Base-by-base conservation (phyloP, 2,329 filamentous ascomycete species). In the Ilyonectria robusta region DNA sequence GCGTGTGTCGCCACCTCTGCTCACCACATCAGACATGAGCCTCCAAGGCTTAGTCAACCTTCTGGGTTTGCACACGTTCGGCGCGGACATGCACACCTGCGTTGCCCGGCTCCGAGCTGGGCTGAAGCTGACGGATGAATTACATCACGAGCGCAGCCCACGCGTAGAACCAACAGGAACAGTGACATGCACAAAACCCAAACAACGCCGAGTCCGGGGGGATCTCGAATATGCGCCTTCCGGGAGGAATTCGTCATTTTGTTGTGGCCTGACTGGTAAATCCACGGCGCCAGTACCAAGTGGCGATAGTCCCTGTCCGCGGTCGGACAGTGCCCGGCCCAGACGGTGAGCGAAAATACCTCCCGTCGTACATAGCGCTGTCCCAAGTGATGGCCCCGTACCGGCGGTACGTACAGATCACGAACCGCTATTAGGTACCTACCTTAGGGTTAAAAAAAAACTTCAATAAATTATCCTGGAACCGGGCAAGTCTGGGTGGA, bases 291-390 rank as follows among this genome's bases (percentile, higher is more conserved):
- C 33, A 59, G 33, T 26, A 35, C 48, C 19, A 11, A 48, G 50
- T 59, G 26, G 63, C 46, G 15, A 53, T 53, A 35, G 31, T 19
- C 37, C 70, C 66, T 62, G 61, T 57, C 29, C 42, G 57, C n/a
- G 31, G 44, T 55, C 60, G 65, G 71, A 62, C 40, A 21, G 69
- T 69, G 71, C 69, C 67, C 69, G 59, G 54, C 44, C 19, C 53
- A 63, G 31, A 59, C 17, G 11, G 48, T 33, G 29, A 53, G 6
- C 9, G 19, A 23, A 15, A 53, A 53, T 53, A 21, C 50, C 50
- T 53, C 50, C 19, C 31, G 13, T 21, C 9, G 10, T 21, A 31
- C 9, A 4, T 21, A 31, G 48, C 29, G 8, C 6, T 2, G 26
- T 19, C 6, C 50, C 6, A 31, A 33, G 29, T 19, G n/a, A 35